Evolutionary conservation across 2,329 filamentous ascomycete species (phyloP).

Genomic region (Colletotrichum orchidophilum): DNA sequence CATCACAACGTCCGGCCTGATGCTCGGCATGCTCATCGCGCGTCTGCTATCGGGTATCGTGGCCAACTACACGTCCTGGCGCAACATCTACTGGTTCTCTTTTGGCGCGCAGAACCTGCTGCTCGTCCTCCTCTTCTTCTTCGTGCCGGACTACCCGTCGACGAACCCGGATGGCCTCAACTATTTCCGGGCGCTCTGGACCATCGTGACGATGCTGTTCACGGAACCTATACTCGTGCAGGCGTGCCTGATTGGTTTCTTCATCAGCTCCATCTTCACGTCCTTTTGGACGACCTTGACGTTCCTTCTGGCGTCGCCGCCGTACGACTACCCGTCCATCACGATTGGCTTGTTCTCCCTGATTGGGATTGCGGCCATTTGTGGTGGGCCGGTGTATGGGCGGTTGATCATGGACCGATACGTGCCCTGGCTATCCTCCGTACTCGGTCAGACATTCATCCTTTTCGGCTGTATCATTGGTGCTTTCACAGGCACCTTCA

Average conservation of each 20-base stretch:
- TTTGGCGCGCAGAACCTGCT: conserved; percentile 77
- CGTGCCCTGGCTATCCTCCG: conserved; percentile 72
- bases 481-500: conserved; percentile 72
- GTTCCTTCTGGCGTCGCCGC: conserved; percentile 76
- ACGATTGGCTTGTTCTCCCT: conserved; percentile 82
- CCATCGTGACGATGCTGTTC: conserved; percentile 70
- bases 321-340: conserved; percentile 74
- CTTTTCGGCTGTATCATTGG: conserved; percentile 72
- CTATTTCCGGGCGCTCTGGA: conserved; percentile 72
- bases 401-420: conserved; percentile 75
- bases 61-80: conserved; percentile 78
- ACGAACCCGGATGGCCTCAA: conserved; percentile 73
- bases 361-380: conserved; percentile 77
- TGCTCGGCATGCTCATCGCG: conserved; percentile 80
- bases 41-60: conserved; percentile 80
- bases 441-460: conserved; percentile 68
- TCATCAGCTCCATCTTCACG: conserved; percentile 61
- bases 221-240: conserved; percentile 76
- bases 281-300: conserved; percentile 74
- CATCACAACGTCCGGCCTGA: conserved; percentile 78
- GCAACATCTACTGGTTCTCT: conserved; percentile 81
- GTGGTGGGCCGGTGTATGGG: conserved; percentile 74
- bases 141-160: conserved; percentile 83
- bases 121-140: conserved; percentile 71
- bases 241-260: conserved; percentile 72